Evolutionary conservation across 2,329 filamentous ascomycete species (phyloP).

Genomic region (Clathrospora elynae): DNA sequence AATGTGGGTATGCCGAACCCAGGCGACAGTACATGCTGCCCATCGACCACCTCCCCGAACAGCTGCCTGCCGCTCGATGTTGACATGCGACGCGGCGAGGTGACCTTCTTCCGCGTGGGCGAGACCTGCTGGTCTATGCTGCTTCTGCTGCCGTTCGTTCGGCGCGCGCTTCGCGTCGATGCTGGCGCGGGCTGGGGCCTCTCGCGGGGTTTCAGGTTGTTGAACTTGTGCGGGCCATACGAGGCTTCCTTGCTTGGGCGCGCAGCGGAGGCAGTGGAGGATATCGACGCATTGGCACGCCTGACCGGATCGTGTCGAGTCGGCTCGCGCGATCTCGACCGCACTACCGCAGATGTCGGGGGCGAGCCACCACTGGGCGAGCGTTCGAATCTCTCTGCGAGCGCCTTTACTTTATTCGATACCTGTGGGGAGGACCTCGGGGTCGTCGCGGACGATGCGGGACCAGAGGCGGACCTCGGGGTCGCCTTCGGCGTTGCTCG

Average conservation of each 20-base stretch:
- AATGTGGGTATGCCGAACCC: constrained; percentile 43
- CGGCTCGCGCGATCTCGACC: constrained; percentile 30
- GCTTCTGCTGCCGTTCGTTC: constrained; percentile 32
- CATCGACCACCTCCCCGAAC: constrained; percentile 46
- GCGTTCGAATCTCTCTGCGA: constrained; percentile 47
- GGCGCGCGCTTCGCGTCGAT: constrained; percentile 32
- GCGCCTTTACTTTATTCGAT: constrained; percentile 44
- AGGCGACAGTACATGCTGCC: constrained; percentile 37
- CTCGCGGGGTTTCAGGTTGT: constrained; percentile 44
- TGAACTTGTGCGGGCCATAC: constrained; percentile 45
- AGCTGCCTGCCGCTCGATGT: constrained; percentile 37
- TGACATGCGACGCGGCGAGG: constrained; percentile 32
- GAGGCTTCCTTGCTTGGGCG: constrained; percentile 37
- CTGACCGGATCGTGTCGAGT: constrained; percentile 21
- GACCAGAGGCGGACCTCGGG: constrained; percentile 39
- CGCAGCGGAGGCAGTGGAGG: constrained; percentile 37
- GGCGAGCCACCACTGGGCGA: constrained; percentile 33
- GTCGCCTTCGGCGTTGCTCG: constrained; percentile 33
- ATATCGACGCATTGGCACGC: constrained; percentile 25
- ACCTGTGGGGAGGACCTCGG: constrained; percentile 27
- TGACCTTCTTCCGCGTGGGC: constrained; percentile 31
- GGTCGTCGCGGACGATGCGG: constrained; percentile 32
- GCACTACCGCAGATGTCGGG: constrained; percentile 24
- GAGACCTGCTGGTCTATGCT: constrained; percentile 34
- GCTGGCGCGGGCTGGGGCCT: constrained; percentile 43